phyloP scores from a whole-genome alignment of 345 rosid genomes.

The Abelmoschus esculentus region DNA sequence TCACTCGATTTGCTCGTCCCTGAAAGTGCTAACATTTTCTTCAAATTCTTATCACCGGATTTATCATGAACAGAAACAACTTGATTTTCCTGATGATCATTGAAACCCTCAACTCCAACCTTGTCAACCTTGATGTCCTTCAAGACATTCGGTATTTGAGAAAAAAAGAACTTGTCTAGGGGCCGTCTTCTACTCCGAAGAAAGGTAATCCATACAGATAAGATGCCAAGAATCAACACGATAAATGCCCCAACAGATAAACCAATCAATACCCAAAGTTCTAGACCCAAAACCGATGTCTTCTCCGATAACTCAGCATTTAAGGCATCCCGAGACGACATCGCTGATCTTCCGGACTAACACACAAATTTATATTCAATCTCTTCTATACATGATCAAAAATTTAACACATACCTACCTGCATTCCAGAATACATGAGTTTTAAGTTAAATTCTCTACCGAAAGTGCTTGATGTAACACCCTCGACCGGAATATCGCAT shows the following conservation, averaged over 20 bases:
- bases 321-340: conserved; percentile 62
- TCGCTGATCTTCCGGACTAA: conserved; percentile 26
- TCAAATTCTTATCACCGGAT: conserved; percentile 41
- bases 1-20: conserved; percentile 70
- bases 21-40: conserved; percentile 44
- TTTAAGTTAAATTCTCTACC: background rate
- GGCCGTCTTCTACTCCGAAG: conserved; percentile 53
- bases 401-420: conserved; percentile 26
- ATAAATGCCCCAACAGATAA: conserved; percentile 66
- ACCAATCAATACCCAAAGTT: conserved; percentile 86
- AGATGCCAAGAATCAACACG: conserved; percentile 65
- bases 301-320: conserved; percentile 69
- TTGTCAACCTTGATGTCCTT: conserved; percentile 87
- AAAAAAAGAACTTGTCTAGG: conserved; percentile 40
- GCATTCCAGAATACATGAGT: conserved; percentile 11
- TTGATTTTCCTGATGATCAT: conserved; percentile 45
- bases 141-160: conserved; percentile 65
- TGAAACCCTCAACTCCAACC: conserved; percentile 41
- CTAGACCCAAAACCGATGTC: conserved; percentile 74
- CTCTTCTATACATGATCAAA: conserved; percentile 5
- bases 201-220: conserved; percentile 74
- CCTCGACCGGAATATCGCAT: background rate
- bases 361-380: background rate
- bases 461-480: background rate
- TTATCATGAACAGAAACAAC: conserved; percentile 44